Evolutionary conservation across 306 rosid genomes (phyloP).

Genomic region (Acacia melanoxylon): DNA sequence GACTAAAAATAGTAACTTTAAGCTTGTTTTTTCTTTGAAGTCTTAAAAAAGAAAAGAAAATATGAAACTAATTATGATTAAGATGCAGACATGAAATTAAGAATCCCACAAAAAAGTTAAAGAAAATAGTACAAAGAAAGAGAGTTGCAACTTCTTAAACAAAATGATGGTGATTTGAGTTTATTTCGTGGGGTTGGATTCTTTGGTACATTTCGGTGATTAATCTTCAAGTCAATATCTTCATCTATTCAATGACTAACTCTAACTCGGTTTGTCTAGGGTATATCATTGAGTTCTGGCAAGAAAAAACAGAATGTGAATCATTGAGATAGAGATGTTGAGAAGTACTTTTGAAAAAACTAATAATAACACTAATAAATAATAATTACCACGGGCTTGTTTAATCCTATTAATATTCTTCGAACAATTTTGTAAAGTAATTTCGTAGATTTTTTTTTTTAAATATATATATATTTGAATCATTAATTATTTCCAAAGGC

Average conservation of each 20-base stretch:
- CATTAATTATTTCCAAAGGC: no score
- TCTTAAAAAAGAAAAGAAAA: slow-evolving; percentile 20
- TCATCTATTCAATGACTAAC: neutral
- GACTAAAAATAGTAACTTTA: slow-evolving; percentile 36
- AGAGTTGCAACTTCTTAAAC: slow-evolving; percentile 46
- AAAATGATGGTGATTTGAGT: slow-evolving; percentile 41
- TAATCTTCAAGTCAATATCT: neutral
- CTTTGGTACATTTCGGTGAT: slow-evolving; percentile 8
- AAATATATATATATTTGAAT: no score
- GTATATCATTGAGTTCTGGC: no score
- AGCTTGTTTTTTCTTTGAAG: slow-evolving; percentile 30
- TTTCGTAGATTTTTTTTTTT: no score
- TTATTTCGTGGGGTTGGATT: slow-evolving; percentile 36
- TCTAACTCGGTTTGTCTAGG: no score
- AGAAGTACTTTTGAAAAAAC: no score
- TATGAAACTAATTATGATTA: neutral
- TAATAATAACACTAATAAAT: no score
- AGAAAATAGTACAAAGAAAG: slow-evolving; percentile 29
- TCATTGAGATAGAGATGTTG: no score
- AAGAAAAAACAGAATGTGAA: no score
- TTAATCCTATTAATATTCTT: no score
- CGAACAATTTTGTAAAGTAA: no score
- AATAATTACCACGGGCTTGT: no score
- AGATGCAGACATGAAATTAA: neutral
- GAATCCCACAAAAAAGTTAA: slow-evolving; percentile 36